A percentile compares a stretch with the other conserved stretches of the same genome.
Conservation (phyloP, 306 rosid genomes). For the Lupinus albus region DNA sequence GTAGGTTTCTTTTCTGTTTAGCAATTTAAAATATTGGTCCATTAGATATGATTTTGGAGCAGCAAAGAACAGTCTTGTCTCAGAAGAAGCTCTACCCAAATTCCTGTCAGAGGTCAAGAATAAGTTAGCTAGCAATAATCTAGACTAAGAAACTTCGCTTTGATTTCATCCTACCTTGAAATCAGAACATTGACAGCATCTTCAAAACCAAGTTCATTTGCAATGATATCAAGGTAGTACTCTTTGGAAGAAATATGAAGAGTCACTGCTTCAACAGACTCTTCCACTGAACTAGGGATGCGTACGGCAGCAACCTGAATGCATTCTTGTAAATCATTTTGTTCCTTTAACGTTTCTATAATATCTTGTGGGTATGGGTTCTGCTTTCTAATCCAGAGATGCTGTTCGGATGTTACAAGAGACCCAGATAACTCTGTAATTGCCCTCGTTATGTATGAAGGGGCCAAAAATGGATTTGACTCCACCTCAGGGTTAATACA, state of each 20-base stretch:
- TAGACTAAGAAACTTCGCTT: slow-evolving; percentile 7
- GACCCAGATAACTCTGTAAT: slow-evolving; percentile 53
- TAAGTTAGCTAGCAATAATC: slow-evolving; percentile 29
- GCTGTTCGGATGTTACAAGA: slow-evolving; percentile 55
- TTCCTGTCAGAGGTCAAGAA: slow-evolving; percentile 60
- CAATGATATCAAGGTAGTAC: slow-evolving; percentile 81
- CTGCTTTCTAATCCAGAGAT: slow-evolving; percentile 68
- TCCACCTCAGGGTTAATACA: slow-evolving; percentile 77
- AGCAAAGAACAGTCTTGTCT: slow-evolving; percentile 75
- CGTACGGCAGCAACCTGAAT: slow-evolving; percentile 53
- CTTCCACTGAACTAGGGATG: slow-evolving; percentile 68
- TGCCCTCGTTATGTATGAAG: slow-evolving; percentile 60
- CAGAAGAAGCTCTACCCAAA: slow-evolving; percentile 87
- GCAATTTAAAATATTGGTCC: slow-evolving; percentile 51
- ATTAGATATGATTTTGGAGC: slow-evolving; percentile 54
- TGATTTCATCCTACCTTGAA: slow-evolving; percentile 65
- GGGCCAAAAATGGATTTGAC: slow-evolving; percentile 61
- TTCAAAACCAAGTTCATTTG: slow-evolving; percentile 72
- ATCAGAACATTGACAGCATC: slow-evolving; percentile 65
- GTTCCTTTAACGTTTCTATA: slow-evolving; percentile 47
- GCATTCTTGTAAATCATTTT: slow-evolving; percentile 46
- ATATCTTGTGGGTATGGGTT: slow-evolving; percentile 64
- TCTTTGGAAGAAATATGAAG: slow-evolving; percentile 61
- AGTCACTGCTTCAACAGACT: slow-evolving; percentile 57
- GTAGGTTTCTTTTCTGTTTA: slow-evolving; percentile 50